phyloP scores from a whole-genome alignment of 2,329 filamentous ascomycete genomes.

The Lecanicillium sp. region DNA sequence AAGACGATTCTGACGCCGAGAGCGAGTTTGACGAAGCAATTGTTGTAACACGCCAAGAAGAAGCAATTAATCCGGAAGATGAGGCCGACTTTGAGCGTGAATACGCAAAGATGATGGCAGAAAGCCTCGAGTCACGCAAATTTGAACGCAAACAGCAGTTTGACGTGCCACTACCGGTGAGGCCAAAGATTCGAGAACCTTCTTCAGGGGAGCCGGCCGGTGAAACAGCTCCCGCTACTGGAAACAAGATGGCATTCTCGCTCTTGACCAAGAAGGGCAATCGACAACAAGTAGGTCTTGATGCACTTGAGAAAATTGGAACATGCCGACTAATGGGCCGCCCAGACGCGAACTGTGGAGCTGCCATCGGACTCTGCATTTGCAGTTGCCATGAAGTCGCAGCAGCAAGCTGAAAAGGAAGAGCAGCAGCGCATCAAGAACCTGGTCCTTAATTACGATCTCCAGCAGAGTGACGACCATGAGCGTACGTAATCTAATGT shows the following conservation, averaged over 20 bases:
- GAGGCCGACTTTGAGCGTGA: constrained; percentile 98
- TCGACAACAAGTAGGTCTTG: constrained; percentile 75
- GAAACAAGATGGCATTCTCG: constrained; percentile 85
- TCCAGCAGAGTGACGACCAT: constrained; percentile 71
- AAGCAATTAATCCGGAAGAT: constrained; percentile 83
- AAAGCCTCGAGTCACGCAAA: constrained; percentile 90
- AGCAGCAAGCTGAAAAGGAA: constrained; percentile 89
- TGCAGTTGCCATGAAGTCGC: constrained; percentile 89
- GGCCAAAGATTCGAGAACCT: constrained; percentile 52
- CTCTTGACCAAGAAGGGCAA: constrained; percentile 94
- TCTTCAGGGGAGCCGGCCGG: constrained; percentile 8
- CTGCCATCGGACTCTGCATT: constrained; percentile 88
- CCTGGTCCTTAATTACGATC: constrained; percentile 91
- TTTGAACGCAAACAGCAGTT: constrained; percentile 93
- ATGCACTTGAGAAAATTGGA: background rate
- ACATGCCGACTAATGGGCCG: background rate
- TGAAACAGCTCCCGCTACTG: constrained; percentile 10
- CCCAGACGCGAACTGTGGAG: constrained; percentile 81
- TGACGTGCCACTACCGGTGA: constrained; percentile 94
- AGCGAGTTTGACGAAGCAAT: constrained; percentile 80
- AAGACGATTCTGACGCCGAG: constrained; percentile 42
- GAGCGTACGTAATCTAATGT: constrained; percentile 58
- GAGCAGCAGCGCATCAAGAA: constrained; percentile 99
- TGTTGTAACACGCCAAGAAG: constrained; percentile 83
- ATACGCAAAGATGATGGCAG: constrained; percentile 96